phyloP scores from a whole-genome alignment of 2,329 filamentous ascomycete species.

The Dactylellina parvicollis region DNA sequence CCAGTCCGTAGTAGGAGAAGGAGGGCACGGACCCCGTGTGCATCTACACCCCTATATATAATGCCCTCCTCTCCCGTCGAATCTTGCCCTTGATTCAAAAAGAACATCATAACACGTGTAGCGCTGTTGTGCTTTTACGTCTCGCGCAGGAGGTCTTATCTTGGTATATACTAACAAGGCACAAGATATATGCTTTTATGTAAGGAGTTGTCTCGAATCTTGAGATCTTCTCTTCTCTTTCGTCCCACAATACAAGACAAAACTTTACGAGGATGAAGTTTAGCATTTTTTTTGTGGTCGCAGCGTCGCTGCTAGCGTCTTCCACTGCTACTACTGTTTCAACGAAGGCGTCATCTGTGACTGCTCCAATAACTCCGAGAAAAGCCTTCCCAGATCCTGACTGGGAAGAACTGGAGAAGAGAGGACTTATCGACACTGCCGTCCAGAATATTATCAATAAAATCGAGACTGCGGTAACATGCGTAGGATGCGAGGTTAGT shows the following conservation, averaged over 20 bases:
- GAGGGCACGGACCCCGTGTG: no score
- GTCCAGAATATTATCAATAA: slow-evolving; percentile 41
- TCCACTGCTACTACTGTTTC: slow-evolving; percentile 6
- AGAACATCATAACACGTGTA: no score
- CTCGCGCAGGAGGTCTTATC: no score
- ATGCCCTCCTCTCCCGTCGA: not conserved
- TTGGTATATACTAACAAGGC: no score
- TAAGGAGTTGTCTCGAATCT: no score
- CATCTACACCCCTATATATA: slow-evolving; percentile 7
- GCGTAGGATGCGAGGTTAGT: slow-evolving; percentile 39
- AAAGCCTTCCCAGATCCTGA: slow-evolving; percentile 47
- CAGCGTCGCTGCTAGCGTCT: slow-evolving; percentile 31
- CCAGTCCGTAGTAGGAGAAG: not conserved
- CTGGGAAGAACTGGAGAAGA: slow-evolving; percentile 38
- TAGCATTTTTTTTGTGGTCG: slow-evolving; percentile 8
- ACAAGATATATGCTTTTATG: no score
- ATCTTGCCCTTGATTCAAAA: no score
- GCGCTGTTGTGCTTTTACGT: no score
- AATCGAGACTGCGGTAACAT: slow-evolving; percentile 40
- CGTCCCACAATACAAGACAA: not conserved
- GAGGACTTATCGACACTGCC: slow-evolving; percentile 32
- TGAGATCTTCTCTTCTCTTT: no score
- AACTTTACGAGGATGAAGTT: slow-evolving; percentile 32
- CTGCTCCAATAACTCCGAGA: slow-evolving; percentile 36
- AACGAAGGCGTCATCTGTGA: not conserved